Base-by-base conservation (phyloP, 371 early-diverging fungal genomes). In the Rhizomucor pusillus region DNA sequence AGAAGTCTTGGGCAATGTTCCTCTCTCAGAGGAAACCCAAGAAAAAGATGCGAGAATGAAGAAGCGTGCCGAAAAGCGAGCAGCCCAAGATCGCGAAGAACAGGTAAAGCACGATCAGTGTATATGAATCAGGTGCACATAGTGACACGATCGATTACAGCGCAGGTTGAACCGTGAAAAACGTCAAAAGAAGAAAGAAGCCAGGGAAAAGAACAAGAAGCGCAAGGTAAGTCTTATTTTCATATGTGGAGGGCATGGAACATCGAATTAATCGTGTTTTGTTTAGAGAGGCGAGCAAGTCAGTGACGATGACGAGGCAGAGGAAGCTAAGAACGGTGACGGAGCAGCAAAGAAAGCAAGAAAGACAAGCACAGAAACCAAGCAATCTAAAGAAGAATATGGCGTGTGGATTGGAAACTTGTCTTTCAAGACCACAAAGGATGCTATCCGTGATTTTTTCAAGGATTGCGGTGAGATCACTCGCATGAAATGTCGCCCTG, bases 371-470 rank as follows among this genome's bases (percentile, higher is more conserved):
- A 69, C 67, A 46, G 66, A 64, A 29, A 7, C 29, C 7, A 29
- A 29, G 7, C 5, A 29, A 7, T 5, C 29, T 22, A 70, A 77
- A 23, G 68, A 65, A 23, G 71, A 79, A 47, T 73, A 66, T 37
- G 81, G 87, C 60, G 73, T 89, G 48, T 90, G 90, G 90, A 82
- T 90, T 33, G 90, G 90, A 7, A 90, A 90, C 62, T 64, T 90
- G 34, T 66, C 82, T 13, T 90, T 75, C 56, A 50, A 72, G 5
- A 84, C 83, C 11, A 77, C 81, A 1, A 71, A 71, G 19, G 76
- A 80, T 39, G 65, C 73, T 0, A 60, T 90, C 47, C 59, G 61
- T 18, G 69, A 73, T 25, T 89, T 85, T 60, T 84, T 90, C 68
- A 56, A 57, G 6, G 67, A 71, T 10, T 80, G 81, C 41, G 82